phyloP scores from a whole-genome alignment of 1,139 yeast genomes.

The Debaryomyces sp. region DNA sequence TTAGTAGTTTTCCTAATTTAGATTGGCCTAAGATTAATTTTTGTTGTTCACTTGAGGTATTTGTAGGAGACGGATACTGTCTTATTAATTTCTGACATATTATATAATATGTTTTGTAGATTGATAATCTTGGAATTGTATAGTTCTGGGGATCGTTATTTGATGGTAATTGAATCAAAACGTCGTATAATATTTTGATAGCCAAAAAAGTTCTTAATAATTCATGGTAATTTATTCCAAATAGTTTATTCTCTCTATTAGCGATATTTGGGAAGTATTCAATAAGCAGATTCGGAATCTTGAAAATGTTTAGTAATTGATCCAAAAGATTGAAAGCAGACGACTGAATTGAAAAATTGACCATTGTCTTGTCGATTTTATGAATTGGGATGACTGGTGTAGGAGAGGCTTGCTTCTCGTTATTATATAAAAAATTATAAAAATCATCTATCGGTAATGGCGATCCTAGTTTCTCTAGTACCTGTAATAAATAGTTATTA shows the following conservation, averaged over 20 bases:
- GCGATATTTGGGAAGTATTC: slow-evolving; percentile 29
- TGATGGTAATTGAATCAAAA: slow-evolving; percentile 38
- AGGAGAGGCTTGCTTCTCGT: slow-evolving; percentile 22
- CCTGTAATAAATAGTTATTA: slow-evolving; percentile 32
- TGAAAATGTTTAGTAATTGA: slow-evolving; percentile 38
- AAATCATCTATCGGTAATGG: slow-evolving; percentile 47
- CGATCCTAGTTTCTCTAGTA: slow-evolving; percentile 28
- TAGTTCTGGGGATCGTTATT: slow-evolving; percentile 32
- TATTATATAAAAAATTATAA: slow-evolving; percentile 43
- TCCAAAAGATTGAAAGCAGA: slow-evolving; percentile 19
- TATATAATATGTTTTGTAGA: slow-evolving; percentile 47
- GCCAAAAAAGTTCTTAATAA: slow-evolving; percentile 48
- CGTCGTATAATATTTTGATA: slow-evolving; percentile 41
- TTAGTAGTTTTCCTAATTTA: slow-evolving; percentile 47
- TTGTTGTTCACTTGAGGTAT: slow-evolving; percentile 42
- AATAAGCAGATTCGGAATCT: slow-evolving; percentile 31
- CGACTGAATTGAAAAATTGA: slow-evolving; percentile 20
- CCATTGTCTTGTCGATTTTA: slow-evolving; percentile 35
- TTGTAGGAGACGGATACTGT: slow-evolving; percentile 41
- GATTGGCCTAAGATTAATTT: slow-evolving; percentile 49
- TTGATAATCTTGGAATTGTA: slow-evolving; percentile 46
- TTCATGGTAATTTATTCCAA: slow-evolving; percentile 47
- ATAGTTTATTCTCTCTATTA: slow-evolving; percentile 29
- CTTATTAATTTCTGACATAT: slow-evolving; percentile 45
- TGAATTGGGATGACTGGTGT: slow-evolving; percentile 17